A percentile compares a stretch with the other conserved stretches of the same genome.
Conservation (phyloP, 768 basidiomycete species). For the Boletus barrowsii region DNA sequence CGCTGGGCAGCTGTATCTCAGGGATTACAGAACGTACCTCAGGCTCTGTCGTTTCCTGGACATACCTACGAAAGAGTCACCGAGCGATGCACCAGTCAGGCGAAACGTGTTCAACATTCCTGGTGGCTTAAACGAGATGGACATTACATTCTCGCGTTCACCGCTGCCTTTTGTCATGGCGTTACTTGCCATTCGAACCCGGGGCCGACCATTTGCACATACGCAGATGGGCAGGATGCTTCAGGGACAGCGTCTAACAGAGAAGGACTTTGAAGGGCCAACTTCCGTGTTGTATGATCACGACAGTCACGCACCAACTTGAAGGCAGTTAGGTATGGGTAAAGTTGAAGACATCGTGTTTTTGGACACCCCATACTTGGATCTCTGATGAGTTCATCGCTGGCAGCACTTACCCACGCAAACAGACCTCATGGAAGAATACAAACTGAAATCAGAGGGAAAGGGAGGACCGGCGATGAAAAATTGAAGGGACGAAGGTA, state of each 20-base stretch:
- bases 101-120: slow-evolving; percentile 2
- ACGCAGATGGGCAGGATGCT: neutral
- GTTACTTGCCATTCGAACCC: slow-evolving; percentile 20
- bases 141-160: slow-evolving; percentile 26
- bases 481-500: no score
- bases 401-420: no score
- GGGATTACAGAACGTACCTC: slow-evolving; percentile 7
- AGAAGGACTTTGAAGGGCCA: neutral
- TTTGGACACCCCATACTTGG: no score
- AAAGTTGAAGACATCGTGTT: no score
- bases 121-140: slow-evolving; percentile 1
- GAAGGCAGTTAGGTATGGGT: no score
- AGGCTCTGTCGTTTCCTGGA: slow-evolving; percentile 24
- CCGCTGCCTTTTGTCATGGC: slow-evolving; percentile 29
- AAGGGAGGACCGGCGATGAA: no score
- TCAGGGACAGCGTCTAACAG: neutral
- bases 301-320: no score
- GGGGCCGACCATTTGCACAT: neutral
- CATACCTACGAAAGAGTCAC: neutral
- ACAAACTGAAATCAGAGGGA: no score
- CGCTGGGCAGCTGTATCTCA: no score
- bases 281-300: no score
- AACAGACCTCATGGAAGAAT: no score
- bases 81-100: neutral
- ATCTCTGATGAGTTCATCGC: no score